A percentile compares a stretch with the other conserved stretches of the same genome.
These are phyloP conservation scores for Passiflora organensis DNA, from an alignment of 345 rosid genomes.

Conservation along the genomic window DNA sequence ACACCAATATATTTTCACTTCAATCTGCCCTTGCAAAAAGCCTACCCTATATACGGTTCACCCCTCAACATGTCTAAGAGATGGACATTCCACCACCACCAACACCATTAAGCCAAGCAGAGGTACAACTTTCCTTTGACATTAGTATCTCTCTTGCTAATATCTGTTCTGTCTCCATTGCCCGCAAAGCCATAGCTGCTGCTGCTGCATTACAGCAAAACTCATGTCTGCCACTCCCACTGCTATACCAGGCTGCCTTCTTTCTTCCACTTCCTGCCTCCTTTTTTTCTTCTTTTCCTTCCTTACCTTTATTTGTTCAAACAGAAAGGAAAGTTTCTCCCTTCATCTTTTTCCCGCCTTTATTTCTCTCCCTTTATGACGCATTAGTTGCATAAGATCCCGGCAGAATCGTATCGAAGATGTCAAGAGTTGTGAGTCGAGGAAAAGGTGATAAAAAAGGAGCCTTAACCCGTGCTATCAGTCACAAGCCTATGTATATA, in stretches of 20 bases:
- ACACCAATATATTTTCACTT: conserved; percentile 39
- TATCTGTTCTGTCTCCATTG: conserved; percentile 3
- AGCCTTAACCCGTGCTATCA: conserved; percentile 41
- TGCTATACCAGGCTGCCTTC: conserved; percentile 20
- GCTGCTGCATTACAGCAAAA: conserved; percentile 36
- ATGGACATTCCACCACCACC: conserved; percentile 56
- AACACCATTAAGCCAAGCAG: conserved; percentile 23
- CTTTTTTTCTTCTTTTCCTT: conserved; percentile 11
- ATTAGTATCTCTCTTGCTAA: conserved; percentile 11
- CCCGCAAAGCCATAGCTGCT: conserved; percentile 9
- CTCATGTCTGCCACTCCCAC: conserved; percentile 66
- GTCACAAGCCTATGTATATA: conserved; percentile 42
- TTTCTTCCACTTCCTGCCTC: conserved; percentile 17
- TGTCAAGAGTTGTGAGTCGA: conserved; percentile 26
- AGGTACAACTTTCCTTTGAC: conserved; percentile 27
- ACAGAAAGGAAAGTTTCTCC: conserved; percentile 23
- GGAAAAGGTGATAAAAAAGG: conserved; percentile 35
- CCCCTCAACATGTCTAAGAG: conserved; percentile 48
- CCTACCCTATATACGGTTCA: conserved; percentile 41
- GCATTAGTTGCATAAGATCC: conserved; percentile 34
- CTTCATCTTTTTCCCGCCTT: conserved; percentile 24
- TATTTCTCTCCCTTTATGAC: conserved; percentile 26
- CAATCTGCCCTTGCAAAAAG: conserved; percentile 40
- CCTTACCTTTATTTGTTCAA: conserved; percentile 34
- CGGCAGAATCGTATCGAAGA: conserved; percentile 25